Conservation (phyloP, 257 asterid genomes). For the Ligustrum vulgare region DNA sequence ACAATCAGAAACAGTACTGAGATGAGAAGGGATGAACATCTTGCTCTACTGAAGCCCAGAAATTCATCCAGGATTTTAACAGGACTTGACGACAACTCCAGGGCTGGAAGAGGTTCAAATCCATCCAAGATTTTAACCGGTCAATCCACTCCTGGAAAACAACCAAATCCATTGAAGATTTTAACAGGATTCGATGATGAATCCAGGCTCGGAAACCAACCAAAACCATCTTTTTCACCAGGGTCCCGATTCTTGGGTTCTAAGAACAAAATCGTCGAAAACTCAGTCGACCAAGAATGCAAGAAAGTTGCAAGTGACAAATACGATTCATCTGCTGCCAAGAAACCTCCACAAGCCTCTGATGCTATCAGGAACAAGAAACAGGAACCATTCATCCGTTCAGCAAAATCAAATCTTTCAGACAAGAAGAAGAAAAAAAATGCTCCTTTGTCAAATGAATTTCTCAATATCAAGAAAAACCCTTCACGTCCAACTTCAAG, state of each 20-base stretch:
- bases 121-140: neutral
- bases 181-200: neutral
- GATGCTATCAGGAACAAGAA: conserved; percentile 45
- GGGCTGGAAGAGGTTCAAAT: neutral
- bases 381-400: conserved; percentile 55
- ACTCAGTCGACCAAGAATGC: conserved; percentile 13
- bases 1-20: conserved; percentile 29
- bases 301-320: conserved; percentile 17
- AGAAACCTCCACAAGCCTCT: conserved; percentile 27
- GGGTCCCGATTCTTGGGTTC: conserved; percentile 36
- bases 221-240: conserved; percentile 48
- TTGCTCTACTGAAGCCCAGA: conserved; percentile 10
- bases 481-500: conserved; percentile 37
- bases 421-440: conserved; percentile 52
- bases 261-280: neutral
- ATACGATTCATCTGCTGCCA: conserved; percentile 18
- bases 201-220: conserved; percentile 19
- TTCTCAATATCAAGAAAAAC: conserved; percentile 49
- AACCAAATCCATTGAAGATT: neutral
- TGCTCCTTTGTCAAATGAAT: conserved; percentile 51
- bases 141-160: neutral
- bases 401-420: conserved; percentile 29
- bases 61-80: conserved; percentile 14
- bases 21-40: conserved; percentile 43
- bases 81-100: conserved; percentile 17